Evolutionary conservation across 78 protist species (phyloP).

Genomic region (Protostelium mycophagum): DNA sequence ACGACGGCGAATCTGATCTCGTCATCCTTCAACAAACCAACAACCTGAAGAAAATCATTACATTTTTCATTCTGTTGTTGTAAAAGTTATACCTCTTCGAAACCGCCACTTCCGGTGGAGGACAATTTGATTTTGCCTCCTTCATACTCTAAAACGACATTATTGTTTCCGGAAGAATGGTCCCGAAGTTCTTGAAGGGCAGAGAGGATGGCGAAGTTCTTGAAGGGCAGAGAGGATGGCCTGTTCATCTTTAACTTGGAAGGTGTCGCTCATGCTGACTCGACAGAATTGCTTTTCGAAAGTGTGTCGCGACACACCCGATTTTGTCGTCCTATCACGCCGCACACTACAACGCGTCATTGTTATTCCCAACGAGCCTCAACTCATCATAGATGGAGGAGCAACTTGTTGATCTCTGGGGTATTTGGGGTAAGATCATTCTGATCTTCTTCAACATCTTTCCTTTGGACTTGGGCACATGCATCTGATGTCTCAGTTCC

Average conservation of each 20-base stretch:
- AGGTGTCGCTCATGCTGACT: background rate
- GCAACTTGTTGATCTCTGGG: too few species aligned
- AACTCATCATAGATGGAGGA: too few species aligned
- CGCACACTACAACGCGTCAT: too few species aligned
- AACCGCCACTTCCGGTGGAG: background rate
- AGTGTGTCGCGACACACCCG: too few species aligned
- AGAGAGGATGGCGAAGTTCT: background rate
- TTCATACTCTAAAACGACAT: background rate
- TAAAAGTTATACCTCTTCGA: background rate
- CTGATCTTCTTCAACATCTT: too few species aligned
- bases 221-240: background rate
- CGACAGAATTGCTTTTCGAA: too few species aligned
- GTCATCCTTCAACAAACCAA: background rate
- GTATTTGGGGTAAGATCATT: too few species aligned
- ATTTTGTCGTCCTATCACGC: too few species aligned
- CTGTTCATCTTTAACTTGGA: background rate
- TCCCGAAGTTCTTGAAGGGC: background rate
- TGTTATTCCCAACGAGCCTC: too few species aligned
- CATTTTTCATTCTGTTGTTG: background rate
- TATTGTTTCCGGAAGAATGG: background rate
- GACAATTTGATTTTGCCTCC: background rate
- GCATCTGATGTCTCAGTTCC: too few species aligned
- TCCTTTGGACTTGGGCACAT: too few species aligned
- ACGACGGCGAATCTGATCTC: background rate
- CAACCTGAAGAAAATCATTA: background rate